Evolutionary conservation across 2,329 filamentous ascomycete genomes (phyloP), one percentile per base, ranked within the genome.

Genomic region (Cercospora brassicicola): DNA sequence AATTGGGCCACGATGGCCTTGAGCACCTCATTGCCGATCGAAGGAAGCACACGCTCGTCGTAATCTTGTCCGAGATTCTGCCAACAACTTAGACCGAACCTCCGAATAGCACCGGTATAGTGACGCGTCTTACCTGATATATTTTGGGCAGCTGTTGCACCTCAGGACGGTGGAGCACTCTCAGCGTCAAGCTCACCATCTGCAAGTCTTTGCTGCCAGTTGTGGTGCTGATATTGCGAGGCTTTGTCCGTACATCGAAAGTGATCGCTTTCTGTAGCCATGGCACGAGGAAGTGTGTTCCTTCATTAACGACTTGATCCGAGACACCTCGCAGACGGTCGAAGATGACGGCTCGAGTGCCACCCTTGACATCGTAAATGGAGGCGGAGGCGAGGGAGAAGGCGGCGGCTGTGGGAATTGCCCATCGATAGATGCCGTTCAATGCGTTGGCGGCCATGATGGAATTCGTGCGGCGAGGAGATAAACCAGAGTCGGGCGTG

Each of bases 201-300:
- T 99, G 95, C 86, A 99, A 83, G 84, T 99, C 95, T 88, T 99
- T 99, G 87, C 91, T 94, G 67, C 95, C 95, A 11, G 95, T 99
- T 26, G 95, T 99, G 30, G 95, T 99, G 73, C 91, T 92, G 80
- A 99, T 98, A 81, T 97, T 98, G 79, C 95, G 88, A 70, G 95
- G 95, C 87, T 96, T 96, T 67, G 96, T 99, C 72, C 95, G 90
- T 73, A 99, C 95, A 84, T 99, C 95, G 81, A 96, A 99, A 80
- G 96, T 86, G 83, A 99, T 93, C 76, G 91, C 92, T 82, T 89
- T 91, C 83, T 99, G 95, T 79, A 99, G 84, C 95, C 95, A 99
- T 7, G 95, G 95, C 42, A 99, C 82, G 65, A 99, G 84, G 81
- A 99, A 97, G 81, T 99, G 95, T 65, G 95, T 99, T 78, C 95